Conservation (phyloP, 2,329 filamentous ascomycete species). For the Periconia sp. region DNA sequence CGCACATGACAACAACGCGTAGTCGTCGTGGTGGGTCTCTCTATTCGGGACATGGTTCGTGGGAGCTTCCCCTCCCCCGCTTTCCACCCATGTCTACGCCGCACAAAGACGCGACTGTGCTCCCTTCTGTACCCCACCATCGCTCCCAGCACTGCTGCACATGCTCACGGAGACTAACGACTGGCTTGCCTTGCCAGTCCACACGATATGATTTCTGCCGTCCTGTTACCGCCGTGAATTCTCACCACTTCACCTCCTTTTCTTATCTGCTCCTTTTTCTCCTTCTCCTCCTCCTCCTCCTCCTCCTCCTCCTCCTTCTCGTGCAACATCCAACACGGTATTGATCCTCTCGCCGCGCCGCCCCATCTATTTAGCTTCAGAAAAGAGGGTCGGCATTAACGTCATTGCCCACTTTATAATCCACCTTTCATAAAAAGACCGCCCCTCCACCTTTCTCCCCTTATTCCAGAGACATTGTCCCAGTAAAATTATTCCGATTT, state of each 20-base stretch:
- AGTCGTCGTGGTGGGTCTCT: conserved; percentile 2
- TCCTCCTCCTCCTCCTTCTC: too few relatives aligned
- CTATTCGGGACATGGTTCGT: background rate
- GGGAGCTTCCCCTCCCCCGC: conserved; percentile 11
- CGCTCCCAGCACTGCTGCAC: background rate
- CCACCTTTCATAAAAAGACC: background rate
- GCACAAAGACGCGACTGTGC: background rate
- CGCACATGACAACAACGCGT: conserved; percentile 7
- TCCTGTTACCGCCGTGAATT: background rate
- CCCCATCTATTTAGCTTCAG: background rate
- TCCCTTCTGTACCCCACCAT: background rate
- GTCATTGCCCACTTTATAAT: conserved; percentile 1
- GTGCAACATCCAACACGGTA: too few relatives aligned
- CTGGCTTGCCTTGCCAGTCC: background rate
- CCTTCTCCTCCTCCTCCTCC: background rate
- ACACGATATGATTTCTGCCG: background rate
- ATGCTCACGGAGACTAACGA: background rate
- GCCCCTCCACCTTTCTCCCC: background rate
- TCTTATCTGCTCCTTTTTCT: background rate
- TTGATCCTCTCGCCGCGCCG: background rate
- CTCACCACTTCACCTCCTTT: background rate
- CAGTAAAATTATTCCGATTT: background rate
- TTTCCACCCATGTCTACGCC: conserved; percentile 1
- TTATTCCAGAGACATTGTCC: conserved; percentile 1
- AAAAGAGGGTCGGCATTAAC: background rate